Evolutionary conservation across 257 asterid genomes (phyloP), one percentile per base, ranked within the genome.

Genomic region (Jasminum sambac): DNA sequence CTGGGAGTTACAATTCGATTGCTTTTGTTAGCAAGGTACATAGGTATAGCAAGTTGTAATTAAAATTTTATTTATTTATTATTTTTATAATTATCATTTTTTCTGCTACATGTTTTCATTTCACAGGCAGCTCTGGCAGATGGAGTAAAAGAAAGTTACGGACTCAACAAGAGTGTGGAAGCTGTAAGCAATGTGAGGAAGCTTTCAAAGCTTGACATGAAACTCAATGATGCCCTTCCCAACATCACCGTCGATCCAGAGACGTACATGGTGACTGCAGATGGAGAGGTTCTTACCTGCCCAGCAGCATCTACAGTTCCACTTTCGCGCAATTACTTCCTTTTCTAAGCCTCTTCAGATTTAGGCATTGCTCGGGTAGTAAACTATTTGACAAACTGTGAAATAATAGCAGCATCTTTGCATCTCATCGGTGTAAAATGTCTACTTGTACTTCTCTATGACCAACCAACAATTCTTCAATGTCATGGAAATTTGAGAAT

Each of bases 1-100:
- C 99, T 65, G 99, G 80, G 63, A 89, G 96, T 70, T 67, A 82
- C 50, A 94, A 94, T 74, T 91, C 99, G 57, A 85, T 94, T 62
- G 91, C 99, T 67, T 94, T 94, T 77, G 96, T 94, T 71, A 91
- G 99, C 84, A 89, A 86, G 86, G 97, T 82, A 76, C 42, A 72
- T 4, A n/a, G n/a, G n/a, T n/a, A n/a, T n/a, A 30, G 36, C 36
- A 30, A 30, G 36, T 30, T 30, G 36, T 30, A 30, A 30, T 30
- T 30, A 30, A 30, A 4, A 30, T 30, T 30, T 30, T 30, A 30
- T 30, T 30, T 1, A 30, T 30, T 30, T 30, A 30, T 30, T 30
- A 30, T 30, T 30, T 30, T 30, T 30, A 30, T 30, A 30, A 30
- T 30, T 30, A 30, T 30, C 1, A 30, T n/a, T n/a, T n/a, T n/a